These are phyloP conservation scores for Wickerhamiella qilinensis DNA, from an alignment of 805 yeast genomes.

Conservation along the genomic window DNA sequence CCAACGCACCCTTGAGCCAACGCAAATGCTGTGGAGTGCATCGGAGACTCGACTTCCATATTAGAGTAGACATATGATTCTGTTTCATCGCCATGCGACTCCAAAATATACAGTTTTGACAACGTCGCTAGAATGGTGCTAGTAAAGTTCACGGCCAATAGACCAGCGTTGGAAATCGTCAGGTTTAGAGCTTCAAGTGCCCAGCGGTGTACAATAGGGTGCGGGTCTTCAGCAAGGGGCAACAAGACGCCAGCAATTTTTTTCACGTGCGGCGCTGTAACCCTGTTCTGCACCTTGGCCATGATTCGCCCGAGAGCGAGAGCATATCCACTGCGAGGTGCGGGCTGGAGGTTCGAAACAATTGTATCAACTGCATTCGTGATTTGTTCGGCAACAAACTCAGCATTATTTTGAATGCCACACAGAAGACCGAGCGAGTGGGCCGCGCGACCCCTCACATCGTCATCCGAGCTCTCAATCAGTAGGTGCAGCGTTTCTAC, in stretches of 20 bases:
- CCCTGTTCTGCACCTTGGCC: neutral
- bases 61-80: slow-evolving; percentile 32
- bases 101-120: slow-evolving; percentile 27
- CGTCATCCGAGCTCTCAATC: neutral
- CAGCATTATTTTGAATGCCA: neutral
- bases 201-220: slow-evolving; percentile 69
- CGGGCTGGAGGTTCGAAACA: neutral
- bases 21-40: slow-evolving; percentile 27
- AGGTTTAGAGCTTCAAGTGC: slow-evolving; percentile 43
- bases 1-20: slow-evolving; percentile 30
- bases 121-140: slow-evolving; percentile 29
- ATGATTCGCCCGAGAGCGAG: neutral
- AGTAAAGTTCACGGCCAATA: slow-evolving; percentile 30
- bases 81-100: slow-evolving; percentile 34
- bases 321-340: neutral
- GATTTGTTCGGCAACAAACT: neutral
- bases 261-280: neutral
- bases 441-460: neutral
- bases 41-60: slow-evolving; percentile 27
- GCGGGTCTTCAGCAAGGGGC: slow-evolving; percentile 60
- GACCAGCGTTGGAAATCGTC: slow-evolving; percentile 38
- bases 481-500: neutral
- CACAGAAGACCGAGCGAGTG: neutral
- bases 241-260: slow-evolving; percentile 8
- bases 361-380: neutral